Percentiles rank a stretch among this genome's conserved stretches.
Evolutionary conservation across 139 green algal species (phyloP).

Genomic region (Micractinium conductrix): DNA sequence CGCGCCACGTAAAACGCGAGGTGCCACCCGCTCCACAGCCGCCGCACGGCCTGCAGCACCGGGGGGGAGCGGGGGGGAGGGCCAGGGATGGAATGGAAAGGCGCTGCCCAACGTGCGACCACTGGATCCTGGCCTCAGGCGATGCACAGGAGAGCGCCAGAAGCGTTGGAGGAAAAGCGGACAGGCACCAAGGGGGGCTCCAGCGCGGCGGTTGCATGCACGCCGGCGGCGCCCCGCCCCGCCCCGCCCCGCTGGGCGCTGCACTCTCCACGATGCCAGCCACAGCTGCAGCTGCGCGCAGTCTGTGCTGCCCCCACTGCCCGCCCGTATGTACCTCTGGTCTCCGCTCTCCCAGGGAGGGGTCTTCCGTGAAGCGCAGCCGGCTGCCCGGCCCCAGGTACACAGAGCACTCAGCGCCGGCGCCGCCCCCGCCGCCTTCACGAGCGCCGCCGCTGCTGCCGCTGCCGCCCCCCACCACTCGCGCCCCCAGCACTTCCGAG

Average conservation of each 20-base stretch:
- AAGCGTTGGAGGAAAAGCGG: background rate
- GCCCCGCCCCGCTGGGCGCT: too few species aligned
- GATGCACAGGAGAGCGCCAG: background rate
- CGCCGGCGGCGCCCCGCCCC: too few species aligned
- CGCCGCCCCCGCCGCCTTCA: background rate
- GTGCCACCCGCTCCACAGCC: slow-evolving; percentile 27
- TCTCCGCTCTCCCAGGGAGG: background rate
- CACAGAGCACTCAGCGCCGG: background rate
- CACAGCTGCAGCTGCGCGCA: too few species aligned
- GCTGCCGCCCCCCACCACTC: background rate
- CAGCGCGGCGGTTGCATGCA: background rate
- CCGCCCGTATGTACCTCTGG: background rate
- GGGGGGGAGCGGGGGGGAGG: background rate
- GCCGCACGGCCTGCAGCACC: slow-evolving; percentile 2
- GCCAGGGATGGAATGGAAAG: background rate
- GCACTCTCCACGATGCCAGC: background rate
- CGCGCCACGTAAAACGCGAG: slow-evolving; percentile 16
- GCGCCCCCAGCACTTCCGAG: background rate
- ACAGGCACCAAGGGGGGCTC: background rate
- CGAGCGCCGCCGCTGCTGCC: background rate
- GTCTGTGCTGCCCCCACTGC: background rate
- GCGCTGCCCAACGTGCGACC: too few species aligned
- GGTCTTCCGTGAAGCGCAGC: slow-evolving; percentile 13
- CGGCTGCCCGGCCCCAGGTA: background rate
- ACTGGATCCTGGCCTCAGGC: too few species aligned